These are phyloP conservation scores for Hanseniaspora hatyaiensis DNA, from an alignment of 805 yeast genomes.

Conservation along the genomic window DNA sequence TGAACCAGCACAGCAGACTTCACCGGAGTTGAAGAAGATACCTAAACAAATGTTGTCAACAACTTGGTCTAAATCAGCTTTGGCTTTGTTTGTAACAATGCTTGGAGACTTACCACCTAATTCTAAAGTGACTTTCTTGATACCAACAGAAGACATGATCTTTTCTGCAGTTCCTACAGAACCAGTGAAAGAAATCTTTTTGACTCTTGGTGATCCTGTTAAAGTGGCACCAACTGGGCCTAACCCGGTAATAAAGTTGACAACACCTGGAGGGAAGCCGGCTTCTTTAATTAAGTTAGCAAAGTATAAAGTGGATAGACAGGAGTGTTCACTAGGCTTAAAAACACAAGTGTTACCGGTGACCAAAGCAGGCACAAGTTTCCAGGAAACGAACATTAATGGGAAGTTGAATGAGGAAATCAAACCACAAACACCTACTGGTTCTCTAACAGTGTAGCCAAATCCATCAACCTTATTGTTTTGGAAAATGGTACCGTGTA, in stretches of 20 bases:
- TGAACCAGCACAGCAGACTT: constrained; percentile 87
- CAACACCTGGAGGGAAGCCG: constrained; percentile 73
- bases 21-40: constrained; percentile 81
- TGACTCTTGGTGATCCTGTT: constrained; percentile 57
- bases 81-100: constrained; percentile 53
- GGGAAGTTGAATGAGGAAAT: constrained; percentile 94
- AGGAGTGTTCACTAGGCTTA: constrained; percentile 82
- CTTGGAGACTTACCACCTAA: constrained; percentile 84
- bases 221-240: constrained; percentile 68
- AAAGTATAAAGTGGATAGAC: constrained; percentile 64
- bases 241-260: constrained; percentile 68
- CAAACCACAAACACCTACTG: constrained; percentile 80
- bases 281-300: constrained; percentile 57
- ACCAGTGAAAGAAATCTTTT: constrained; percentile 80
- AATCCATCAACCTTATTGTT: constrained; percentile 56
- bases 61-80: constrained; percentile 56
- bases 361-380: constrained; percentile 74
- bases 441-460: constrained; percentile 62
- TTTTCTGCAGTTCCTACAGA: constrained; percentile 72
- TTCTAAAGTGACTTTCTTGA: constrained; percentile 74
- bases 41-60: constrained; percentile 60
- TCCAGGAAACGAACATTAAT: constrained; percentile 76
- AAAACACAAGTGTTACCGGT: constrained; percentile 77
- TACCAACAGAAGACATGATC: constrained; percentile 62
- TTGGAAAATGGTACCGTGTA: constrained; percentile 41